These are phyloP conservation scores for Polysphondylium violaceum DNA, from an alignment of 78 protist species.

Conservation along the genomic window DNA sequence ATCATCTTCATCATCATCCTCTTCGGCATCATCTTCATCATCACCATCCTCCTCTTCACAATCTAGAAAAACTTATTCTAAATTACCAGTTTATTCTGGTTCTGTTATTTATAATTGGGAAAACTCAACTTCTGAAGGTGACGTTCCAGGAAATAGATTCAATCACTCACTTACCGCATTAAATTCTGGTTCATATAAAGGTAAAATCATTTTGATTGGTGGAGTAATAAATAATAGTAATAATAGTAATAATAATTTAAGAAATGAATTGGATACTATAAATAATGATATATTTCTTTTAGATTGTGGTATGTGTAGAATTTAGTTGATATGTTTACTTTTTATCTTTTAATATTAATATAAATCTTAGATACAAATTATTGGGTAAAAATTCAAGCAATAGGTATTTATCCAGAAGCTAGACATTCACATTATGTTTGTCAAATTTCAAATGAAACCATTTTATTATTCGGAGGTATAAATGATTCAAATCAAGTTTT, in stretches of 20 bases:
- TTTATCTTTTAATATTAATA: background rate
- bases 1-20: background rate
- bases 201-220: slow-evolving; percentile 49
- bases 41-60: background rate
- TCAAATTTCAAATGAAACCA: slow-evolving; percentile 62
- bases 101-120: slow-evolving; percentile 31
- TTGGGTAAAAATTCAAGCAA: slow-evolving; percentile 24
- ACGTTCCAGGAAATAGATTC: slow-evolving; percentile 11
- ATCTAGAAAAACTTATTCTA: slow-evolving; percentile 39
- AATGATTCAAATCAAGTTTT: slow-evolving; percentile 13
- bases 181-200: slow-evolving; percentile 28
- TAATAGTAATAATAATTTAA: background rate
- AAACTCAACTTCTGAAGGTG: slow-evolving; percentile 14
- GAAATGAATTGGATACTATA: too few species aligned
- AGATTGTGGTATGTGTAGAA: slow-evolving; percentile 14
- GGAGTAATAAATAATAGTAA: background rate
- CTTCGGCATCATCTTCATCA: slow-evolving; percentile 12
- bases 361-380: slow-evolving; percentile 23
- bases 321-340: background rate
- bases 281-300: slow-evolving; percentile 46
- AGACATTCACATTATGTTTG: slow-evolving; percentile 46
- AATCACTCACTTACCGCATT: slow-evolving; percentile 27
- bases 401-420: slow-evolving; percentile 20
- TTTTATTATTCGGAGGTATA: slow-evolving; percentile 47
- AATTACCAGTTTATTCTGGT: slow-evolving; percentile 47